phyloP scores from a whole-genome alignment of 2,329 filamentous ascomycete genomes.

The Pseudopithomyces chartarum region DNA sequence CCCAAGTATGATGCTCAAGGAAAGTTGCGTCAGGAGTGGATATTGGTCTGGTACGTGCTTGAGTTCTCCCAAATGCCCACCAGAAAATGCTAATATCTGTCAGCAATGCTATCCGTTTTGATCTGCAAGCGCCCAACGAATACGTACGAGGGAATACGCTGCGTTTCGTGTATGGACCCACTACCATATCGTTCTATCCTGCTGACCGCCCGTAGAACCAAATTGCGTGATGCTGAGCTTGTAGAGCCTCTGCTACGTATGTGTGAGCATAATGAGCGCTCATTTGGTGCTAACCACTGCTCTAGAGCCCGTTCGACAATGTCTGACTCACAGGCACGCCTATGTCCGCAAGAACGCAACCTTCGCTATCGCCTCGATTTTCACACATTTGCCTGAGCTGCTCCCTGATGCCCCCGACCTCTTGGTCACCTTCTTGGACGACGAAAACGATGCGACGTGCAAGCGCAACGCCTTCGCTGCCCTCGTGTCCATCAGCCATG shows the following conservation, averaged over 20 bases:
- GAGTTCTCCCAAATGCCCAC: neutral
- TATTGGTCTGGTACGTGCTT: constrained; percentile 83
- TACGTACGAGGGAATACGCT: constrained; percentile 98
- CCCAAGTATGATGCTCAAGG: constrained; percentile 90
- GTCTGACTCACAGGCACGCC: constrained; percentile 93
- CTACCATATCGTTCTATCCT: neutral
- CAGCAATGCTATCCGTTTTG: constrained; percentile 97
- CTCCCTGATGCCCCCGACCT: constrained; percentile 96
- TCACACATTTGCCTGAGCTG: constrained; percentile 83
- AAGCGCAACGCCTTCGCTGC: constrained; percentile 98
- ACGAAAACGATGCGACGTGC: constrained; percentile 92
- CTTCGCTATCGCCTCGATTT: constrained; percentile 91
- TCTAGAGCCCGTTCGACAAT: constrained; percentile 77
- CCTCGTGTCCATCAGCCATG: constrained; percentile 87
- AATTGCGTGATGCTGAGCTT: constrained; percentile 91
- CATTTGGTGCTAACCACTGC: constrained; percentile 13
- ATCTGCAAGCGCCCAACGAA: constrained; percentile 96
- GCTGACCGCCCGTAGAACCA: constrained; percentile 60
- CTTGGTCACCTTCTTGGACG: constrained; percentile 84
- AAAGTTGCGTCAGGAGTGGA: constrained; percentile 99
- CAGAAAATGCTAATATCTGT: constrained; percentile 28
- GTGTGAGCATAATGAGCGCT: constrained; percentile 4
- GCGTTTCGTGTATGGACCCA: constrained; percentile 70
- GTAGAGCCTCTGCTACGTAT: constrained; percentile 86
- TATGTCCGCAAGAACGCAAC: constrained; percentile 99